These are phyloP conservation scores for Trichoderma lentiforme DNA, from an alignment of 2,329 filamentous ascomycete genomes.

Conservation along the genomic window DNA sequence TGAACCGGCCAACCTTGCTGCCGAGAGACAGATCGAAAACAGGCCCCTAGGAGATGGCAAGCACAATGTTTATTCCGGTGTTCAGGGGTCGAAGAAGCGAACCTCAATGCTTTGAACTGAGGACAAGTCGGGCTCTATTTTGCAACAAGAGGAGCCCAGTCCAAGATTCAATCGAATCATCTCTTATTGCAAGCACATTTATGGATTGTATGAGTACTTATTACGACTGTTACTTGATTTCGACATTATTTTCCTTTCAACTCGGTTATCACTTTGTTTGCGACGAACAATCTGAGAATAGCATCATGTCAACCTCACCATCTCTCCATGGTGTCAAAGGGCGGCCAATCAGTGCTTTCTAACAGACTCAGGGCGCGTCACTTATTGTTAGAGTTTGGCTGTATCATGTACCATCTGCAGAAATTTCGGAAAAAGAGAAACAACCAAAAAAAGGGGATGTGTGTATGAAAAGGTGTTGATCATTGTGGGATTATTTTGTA, in stretches of 20 bases:
- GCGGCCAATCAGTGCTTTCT: conserved; percentile 7
- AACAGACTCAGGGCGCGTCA: background rate
- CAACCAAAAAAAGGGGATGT: background rate
- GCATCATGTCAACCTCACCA: conserved; percentile 8
- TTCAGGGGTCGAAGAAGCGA: background rate
- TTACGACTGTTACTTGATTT: conserved; percentile 17
- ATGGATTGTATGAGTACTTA: conserved; percentile 30
- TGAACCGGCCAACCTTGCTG: conserved; percentile 20
- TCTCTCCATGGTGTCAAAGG: background rate
- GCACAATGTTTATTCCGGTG: conserved; percentile 19
- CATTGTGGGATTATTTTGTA: background rate
- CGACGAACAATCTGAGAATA: conserved; percentile 17
- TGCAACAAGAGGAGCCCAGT: background rate
- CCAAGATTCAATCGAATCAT: conserved; percentile 28
- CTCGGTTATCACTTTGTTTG: conserved; percentile 21
- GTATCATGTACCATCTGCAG: conserved; percentile 25
- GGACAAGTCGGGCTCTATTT: background rate
- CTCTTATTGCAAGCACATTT: conserved; percentile 33
- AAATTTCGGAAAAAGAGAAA: background rate
- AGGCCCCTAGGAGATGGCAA: conserved; percentile 31
- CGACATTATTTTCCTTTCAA: conserved; percentile 22
- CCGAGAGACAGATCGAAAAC: conserved; percentile 45
- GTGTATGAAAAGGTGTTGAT: background rate
- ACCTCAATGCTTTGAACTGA: background rate
- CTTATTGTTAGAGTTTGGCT: conserved; percentile 20